Evolutionary conservation across 2,329 filamentous ascomycete species (phyloP).

Genomic region (Hypoxylon sp.): DNA sequence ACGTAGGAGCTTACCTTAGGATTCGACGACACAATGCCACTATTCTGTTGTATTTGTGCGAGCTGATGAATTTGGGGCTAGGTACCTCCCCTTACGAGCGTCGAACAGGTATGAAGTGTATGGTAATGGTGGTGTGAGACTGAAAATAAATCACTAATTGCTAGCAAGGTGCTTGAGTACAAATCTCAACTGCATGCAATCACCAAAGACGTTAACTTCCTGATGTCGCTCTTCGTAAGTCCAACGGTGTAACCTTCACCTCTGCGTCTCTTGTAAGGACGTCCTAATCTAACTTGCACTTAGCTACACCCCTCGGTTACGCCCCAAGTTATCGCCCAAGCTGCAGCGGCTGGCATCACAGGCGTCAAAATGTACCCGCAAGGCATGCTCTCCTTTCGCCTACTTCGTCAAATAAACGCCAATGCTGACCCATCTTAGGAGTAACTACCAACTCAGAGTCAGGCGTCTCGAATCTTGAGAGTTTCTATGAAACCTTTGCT

Average conservation of each 20-base stretch:
- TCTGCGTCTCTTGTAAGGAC: constrained; percentile 34
- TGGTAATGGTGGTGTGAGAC: neutral
- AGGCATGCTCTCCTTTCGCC: constrained; percentile 48
- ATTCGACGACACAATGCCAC: neutral
- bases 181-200: constrained; percentile 71
- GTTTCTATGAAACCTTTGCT: constrained; percentile 85
- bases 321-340: constrained; percentile 78
- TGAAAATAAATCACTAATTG: constrained; percentile 56
- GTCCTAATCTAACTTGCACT: constrained; percentile 4
- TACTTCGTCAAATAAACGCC: neutral
- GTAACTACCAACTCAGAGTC: constrained; percentile 77
- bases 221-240: constrained; percentile 79
- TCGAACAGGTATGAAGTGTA: constrained; percentile 35
- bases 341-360: constrained; percentile 78
- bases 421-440: constrained; percentile 56
- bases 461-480: constrained; percentile 78
- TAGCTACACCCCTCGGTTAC: constrained; percentile 74
- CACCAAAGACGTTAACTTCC: constrained; percentile 74
- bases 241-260: neutral
- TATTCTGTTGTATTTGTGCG: neutral
- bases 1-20: constrained; percentile 53
- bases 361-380: constrained; percentile 81
- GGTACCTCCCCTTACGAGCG: constrained; percentile 42
- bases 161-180: constrained; percentile 76
- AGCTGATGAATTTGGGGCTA: constrained; percentile 22